phyloP scores from a whole-genome alignment of 495 filamentous ascomycete species.

The Penicillium subrubescens region DNA sequence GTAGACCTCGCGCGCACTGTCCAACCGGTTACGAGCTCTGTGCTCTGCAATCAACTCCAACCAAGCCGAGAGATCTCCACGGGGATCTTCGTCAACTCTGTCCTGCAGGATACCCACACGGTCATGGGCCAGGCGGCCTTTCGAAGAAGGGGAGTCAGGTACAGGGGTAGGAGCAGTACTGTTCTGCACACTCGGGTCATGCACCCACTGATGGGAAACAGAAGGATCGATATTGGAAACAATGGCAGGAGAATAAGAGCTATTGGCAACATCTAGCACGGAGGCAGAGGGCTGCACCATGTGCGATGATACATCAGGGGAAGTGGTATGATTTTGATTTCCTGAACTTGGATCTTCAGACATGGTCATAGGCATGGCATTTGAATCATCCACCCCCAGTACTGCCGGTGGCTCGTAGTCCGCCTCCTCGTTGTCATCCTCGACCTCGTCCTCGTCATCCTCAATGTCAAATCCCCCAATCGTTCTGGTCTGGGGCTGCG shows the following conservation, averaged over 20 bases:
- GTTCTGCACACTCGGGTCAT: slow-evolving; percentile 40
- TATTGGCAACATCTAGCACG: slow-evolving; percentile 56
- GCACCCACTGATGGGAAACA: slow-evolving; percentile 47
- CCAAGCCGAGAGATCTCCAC: slow-evolving; percentile 91
- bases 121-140: slow-evolving; percentile 71
- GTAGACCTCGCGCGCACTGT: slow-evolving; percentile 78
- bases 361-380: slow-evolving; percentile 49
- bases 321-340: slow-evolving; percentile 60
- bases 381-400: slow-evolving; percentile 48
- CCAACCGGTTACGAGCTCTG: slow-evolving; percentile 74
- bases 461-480: slow-evolving; percentile 81
- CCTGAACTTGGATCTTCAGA: slow-evolving; percentile 55
- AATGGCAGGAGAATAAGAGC: slow-evolving; percentile 52
- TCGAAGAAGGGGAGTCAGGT: slow-evolving; percentile 45
- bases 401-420: slow-evolving; percentile 59
- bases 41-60: slow-evolving; percentile 82
- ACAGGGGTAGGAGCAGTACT: slow-evolving; percentile 43
- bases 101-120: slow-evolving; percentile 84
- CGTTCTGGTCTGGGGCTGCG: slow-evolving; percentile 62
- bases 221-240: slow-evolving; percentile 51
- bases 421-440: slow-evolving; percentile 53
- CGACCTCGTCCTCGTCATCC: slow-evolving; percentile 55
- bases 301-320: slow-evolving; percentile 61
- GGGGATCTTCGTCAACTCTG: slow-evolving; percentile 84
- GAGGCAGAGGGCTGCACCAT: slow-evolving; percentile 54